Evolutionary conservation across 2,329 filamentous ascomycete genomes (phyloP).

Genomic region (Curvularia sp.): DNA sequence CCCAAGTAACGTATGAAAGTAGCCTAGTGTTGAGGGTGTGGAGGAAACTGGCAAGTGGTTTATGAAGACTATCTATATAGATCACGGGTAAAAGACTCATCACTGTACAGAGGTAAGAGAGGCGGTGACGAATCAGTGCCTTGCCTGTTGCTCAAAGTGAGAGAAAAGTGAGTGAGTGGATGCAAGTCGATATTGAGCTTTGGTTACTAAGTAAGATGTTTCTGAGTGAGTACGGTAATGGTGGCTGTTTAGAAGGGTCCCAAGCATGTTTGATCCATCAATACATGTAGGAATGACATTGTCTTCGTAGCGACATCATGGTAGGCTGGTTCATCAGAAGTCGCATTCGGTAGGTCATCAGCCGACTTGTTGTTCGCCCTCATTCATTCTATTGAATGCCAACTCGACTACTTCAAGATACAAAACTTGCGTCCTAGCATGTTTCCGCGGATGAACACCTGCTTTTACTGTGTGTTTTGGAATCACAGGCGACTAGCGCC

Average conservation of each 20-base stretch:
- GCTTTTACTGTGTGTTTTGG: slow-evolving; percentile 1
- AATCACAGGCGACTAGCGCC: neutral
- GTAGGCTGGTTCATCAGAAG: neutral
- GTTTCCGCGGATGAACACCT: slow-evolving; percentile 1
- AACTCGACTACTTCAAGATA: slow-evolving; percentile 6
- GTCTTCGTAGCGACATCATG: neutral
- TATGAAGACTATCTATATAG: slow-evolving; percentile 7
- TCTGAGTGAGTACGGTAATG: neutral
- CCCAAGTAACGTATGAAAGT: neutral
- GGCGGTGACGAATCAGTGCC: slow-evolving; percentile 1
- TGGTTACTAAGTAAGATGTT: slow-evolving; percentile 3
- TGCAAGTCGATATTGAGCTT: neutral
- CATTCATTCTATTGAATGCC: neutral
- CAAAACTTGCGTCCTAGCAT: slow-evolving; percentile 1
- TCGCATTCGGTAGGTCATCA: neutral
- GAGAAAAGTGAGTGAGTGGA: slow-evolving; percentile 1
- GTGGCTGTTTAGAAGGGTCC: neutral
- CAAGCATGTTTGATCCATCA: neutral
- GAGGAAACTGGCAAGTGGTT: neutral
- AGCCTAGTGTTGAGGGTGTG: neutral
- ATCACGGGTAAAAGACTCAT: neutral
- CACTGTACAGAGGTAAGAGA: neutral
- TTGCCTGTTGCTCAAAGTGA: slow-evolving; percentile 10
- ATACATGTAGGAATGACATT: neutral
- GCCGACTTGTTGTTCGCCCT: neutral